Conservation (phyloP, 805 yeast genomes). For the Starmerella sirachaensis region DNA sequence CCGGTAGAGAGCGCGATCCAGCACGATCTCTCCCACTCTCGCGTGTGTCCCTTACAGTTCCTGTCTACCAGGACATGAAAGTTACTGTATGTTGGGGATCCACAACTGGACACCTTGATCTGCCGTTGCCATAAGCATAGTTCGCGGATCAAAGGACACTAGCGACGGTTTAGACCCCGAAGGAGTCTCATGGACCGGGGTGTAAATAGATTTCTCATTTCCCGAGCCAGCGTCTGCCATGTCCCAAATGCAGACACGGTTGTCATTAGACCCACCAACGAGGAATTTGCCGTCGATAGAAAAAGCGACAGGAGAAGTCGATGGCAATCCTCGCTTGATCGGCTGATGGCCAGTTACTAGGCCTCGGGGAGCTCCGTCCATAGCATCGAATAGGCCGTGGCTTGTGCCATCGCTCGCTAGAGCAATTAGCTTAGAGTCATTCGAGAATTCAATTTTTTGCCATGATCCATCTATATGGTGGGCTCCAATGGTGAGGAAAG, state of each 20-base stretch:
- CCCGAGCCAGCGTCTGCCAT: conserved; percentile 17
- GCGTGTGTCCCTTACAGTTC: no score
- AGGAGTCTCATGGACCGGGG: conserved; percentile 22
- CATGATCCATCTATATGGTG: conserved; percentile 32
- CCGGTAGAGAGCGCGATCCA: no score
- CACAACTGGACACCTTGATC: conserved; percentile 41
- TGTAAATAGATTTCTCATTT: conserved; percentile 14
- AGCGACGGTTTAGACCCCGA: conserved; percentile 17
- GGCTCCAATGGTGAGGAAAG: conserved; percentile 38
- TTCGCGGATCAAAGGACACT: conserved; percentile 44
- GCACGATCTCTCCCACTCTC: no score
- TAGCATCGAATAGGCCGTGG: conserved; percentile 60
- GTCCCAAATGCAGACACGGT: conserved; percentile 45
- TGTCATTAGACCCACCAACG: conserved; percentile 48
- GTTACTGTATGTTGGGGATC: conserved; percentile 27
- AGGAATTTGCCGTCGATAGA: conserved; percentile 58
- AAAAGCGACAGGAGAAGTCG: conserved; percentile 44
- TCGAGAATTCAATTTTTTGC: conserved; percentile 66
- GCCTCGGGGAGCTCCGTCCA: conserved; percentile 42
- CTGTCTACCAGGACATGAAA: no score
- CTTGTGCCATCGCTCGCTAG: conserved; percentile 43
- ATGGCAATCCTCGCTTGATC: conserved; percentile 31
- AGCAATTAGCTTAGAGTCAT: conserved; percentile 55
- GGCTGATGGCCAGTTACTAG: conserved; percentile 39
- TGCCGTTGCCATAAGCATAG: conserved; percentile 52